Evolutionary conservation across 345 rosid genomes (phyloP), one percentile per base, ranked within the genome.

Genomic region (Eucalyptus globulus): DNA sequence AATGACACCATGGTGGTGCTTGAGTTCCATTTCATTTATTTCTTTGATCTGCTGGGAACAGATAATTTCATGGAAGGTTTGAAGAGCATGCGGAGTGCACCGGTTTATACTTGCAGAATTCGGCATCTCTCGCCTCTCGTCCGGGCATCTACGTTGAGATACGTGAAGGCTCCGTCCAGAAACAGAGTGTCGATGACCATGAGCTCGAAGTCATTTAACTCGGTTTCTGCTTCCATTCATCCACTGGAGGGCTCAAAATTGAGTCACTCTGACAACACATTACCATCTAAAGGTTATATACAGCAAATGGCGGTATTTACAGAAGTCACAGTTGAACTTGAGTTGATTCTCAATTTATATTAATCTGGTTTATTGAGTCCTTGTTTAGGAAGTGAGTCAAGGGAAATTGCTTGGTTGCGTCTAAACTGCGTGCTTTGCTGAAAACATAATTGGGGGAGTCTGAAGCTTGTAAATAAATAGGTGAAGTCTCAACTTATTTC

Each of bases 31-130:
- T 76, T 40, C 47, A 76, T 76, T 76, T 1, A 76, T 69, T 10
- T 76, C 87, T 87, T 76, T 89, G 88, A 80, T 88, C 76, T 89
- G 54, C 88, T 88, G 76, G 80, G 89, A 90, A 89, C 91, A 92
- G 90, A 89, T 89, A 86, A 50, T 90, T 93, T 91, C 53, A 95
- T 97, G 98, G 98, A 97, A 89, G 94, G 93, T 31, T 91, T 97
- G 92, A 80, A 86, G 87, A 90, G 90, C 89, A 91, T 93, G 16
- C 93, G 89, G 87, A 89, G 91, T 87, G 88, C 89, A 80, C 95
- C 94, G 14, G 27, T 92, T 89, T 92, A 62, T 80, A 88, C 90
- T 90, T 81, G 69, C 40, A 89, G 89, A 88, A 94, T 89, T 76
- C 92, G 62, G 81, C 91, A 89, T 62, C 92, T 67, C 29, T 88